A percentile compares a stretch with the other conserved stretches of the same genome.
phyloP scores from a whole-genome alignment of 2,329 filamentous ascomycete species.

The Colletotrichum sp. region DNA sequence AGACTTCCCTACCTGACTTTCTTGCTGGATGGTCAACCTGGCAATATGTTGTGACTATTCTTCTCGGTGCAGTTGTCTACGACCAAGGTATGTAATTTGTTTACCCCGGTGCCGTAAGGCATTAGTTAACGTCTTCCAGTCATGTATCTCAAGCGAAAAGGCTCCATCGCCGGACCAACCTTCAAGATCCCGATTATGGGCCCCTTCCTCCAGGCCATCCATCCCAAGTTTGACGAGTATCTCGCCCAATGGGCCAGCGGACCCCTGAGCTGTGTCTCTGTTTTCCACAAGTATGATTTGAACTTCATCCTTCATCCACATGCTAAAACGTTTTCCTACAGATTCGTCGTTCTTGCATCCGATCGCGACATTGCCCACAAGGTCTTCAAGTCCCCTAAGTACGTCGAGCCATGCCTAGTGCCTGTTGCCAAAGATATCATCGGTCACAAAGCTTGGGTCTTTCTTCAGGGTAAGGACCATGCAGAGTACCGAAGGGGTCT shows the following conservation, averaged over 20 bases:
- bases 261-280: slow-evolving; percentile 80
- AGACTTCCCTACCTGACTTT: not conserved
- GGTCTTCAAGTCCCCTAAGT: slow-evolving; percentile 79
- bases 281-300: slow-evolving; percentile 76
- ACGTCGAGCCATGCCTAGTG: slow-evolving; percentile 79
- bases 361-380: slow-evolving; percentile 81
- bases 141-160: slow-evolving; percentile 66
- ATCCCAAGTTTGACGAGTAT: slow-evolving; percentile 76
- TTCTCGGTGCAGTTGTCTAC: slow-evolving; percentile 39
- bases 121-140: slow-evolving; percentile 40
- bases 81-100: slow-evolving; percentile 34
- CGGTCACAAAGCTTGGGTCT: slow-evolving; percentile 77
- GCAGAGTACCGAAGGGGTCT: slow-evolving; percentile 80
- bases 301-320: not conserved
- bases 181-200: slow-evolving; percentile 75
- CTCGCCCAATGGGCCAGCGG: slow-evolving; percentile 79
- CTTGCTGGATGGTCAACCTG: slow-evolving; percentile 26
- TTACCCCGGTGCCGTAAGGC: accelerated
- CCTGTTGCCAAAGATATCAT: slow-evolving; percentile 78
- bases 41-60: slow-evolving; percentile 35
- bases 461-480: slow-evolving; percentile 77
- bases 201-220: slow-evolving; percentile 76
- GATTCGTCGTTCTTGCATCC: slow-evolving; percentile 80
- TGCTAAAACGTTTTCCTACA: slow-evolving; percentile 30
- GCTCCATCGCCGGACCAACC: slow-evolving; percentile 64